Evolutionary conservation across 1,284 basidiomycete species (phyloP), one percentile per base, ranked within the genome.

Genomic region (Apiotrichum sp.): DNA sequence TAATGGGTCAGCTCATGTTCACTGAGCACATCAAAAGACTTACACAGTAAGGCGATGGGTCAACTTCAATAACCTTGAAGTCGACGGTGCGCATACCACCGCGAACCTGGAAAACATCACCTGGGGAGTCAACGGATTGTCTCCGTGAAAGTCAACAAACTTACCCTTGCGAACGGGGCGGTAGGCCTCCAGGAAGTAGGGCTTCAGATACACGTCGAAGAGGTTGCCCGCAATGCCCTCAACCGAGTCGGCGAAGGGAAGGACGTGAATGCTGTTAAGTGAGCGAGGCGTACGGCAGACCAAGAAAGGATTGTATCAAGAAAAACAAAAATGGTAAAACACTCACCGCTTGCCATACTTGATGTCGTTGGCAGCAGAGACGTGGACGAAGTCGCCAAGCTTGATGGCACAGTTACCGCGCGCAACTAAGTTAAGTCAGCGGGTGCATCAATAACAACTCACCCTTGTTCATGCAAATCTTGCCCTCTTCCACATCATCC

Each of bases 381-480:
- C 91, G 62, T 90, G 91, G 71, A 92, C 89, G 46, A 98, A 82
- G 76, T 99, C 96, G 49, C 90, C 95, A 45, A 98, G 86, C 81
- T 98, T 98, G 68, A 98, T 90, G 52, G 96, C 89, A 51, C 98
- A 79, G 78, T 99, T 98, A 80, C 97, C 95, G 58, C 96, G 89
- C 4, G 96, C 96, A 45, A 99, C 96, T 81, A 68, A 0, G 33
- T n/a, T 13, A 2, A 1, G 51, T 62, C 48, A 59, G 52, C 38
- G 22, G 22, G 22, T 22, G 22, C 22, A 22, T 22, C 22, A 22
- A 22, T 22, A 22, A 22, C 22, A 22, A 58, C 73, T 53, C 36
- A 82, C 81, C 81, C 77, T 96, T 98, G 86, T 99, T 99, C 80
- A 99, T 83, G 68, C 96, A 92, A 64, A 99, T 92, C 75, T 93